A percentile compares a stretch with the other conserved stretches of the same genome.
Evolutionary conservation across 139 green algal genomes (phyloP).

Genomic region (Picochlorum sp.): DNA sequence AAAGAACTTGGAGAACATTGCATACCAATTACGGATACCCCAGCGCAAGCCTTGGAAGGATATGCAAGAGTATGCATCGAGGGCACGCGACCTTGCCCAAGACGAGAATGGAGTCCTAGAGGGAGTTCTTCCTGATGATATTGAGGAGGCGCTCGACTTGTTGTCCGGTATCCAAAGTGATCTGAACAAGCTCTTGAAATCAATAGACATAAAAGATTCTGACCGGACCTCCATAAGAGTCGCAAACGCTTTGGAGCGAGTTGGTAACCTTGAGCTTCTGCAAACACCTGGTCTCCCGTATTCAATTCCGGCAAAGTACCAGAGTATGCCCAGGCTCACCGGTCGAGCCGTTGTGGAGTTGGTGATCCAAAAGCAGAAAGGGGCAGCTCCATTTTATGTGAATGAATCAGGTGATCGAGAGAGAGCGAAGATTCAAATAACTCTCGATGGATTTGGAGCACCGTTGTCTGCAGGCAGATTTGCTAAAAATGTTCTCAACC

Average conservation of each 20-base stretch:
- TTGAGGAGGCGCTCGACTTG: constrained; percentile 10
- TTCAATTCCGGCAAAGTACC: constrained; percentile 41
- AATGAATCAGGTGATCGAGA: constrained; percentile 22
- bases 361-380: constrained; percentile 22
- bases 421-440: constrained; percentile 23
- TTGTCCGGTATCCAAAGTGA: constrained; percentile 15
- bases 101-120: constrained; percentile 21
- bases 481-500: constrained; percentile 54
- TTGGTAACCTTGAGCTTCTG: constrained; percentile 68
- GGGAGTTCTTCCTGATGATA: constrained; percentile 25
- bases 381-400: constrained; percentile 10
- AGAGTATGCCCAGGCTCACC: constrained; percentile 40
- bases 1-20: constrained; percentile 41
- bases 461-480: constrained; percentile 70
- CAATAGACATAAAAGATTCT: constrained; percentile 32
- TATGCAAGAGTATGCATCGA: constrained; percentile 51
- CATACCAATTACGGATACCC: constrained; percentile 74
- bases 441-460: constrained; percentile 74
- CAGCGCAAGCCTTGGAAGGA: constrained; percentile 68
- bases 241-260: constrained; percentile 37
- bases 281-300: constrained; percentile 63
- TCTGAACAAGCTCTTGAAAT: constrained; percentile 18
- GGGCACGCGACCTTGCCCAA: constrained; percentile 17
- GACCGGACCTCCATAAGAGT: constrained; percentile 30
- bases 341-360: constrained; percentile 39